Evolutionary conservation across 1,284 basidiomycete genomes (phyloP).

Genomic region (Melampsora abietis-canadensis): DNA sequence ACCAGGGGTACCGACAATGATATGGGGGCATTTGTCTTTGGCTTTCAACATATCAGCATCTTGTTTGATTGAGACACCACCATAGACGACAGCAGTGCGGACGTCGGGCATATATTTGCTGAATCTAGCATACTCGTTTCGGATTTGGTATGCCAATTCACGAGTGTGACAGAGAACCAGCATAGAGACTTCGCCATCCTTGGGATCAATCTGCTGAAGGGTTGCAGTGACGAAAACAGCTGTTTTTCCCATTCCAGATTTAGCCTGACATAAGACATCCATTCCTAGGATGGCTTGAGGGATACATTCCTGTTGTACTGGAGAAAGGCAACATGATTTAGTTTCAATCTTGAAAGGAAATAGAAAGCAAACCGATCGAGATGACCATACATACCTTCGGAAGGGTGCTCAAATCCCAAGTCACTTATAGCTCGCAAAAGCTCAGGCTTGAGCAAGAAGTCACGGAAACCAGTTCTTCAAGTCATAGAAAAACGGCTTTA

Average conservation of each 20-base stretch:
- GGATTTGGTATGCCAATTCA: conserved; percentile 99
- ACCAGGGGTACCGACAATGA: conserved; percentile 96
- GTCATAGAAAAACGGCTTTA: neutral
- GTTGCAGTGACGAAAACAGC: conserved; percentile 98
- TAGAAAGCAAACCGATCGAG: conserved; percentile 24
- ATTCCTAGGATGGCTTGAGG: conserved; percentile 98
- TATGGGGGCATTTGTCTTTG: conserved; percentile 97
- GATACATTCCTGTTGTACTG: conserved; percentile 99
- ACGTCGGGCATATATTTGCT: conserved; percentile 99
- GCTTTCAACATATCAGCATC: conserved; percentile 91
- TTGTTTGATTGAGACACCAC: conserved; percentile 89
- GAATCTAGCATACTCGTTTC: conserved; percentile 98
- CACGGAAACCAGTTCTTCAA: conserved; percentile 58
- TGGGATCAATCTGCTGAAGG: conserved; percentile 96
- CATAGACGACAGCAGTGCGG: conserved; percentile 95
- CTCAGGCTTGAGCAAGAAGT: conserved; percentile 96
- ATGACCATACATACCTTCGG: conserved; percentile 70
- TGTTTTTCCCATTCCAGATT: conserved; percentile 99
- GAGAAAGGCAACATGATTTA: neutral
- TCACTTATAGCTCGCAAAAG: conserved; percentile 96
- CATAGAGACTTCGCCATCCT: conserved; percentile 95
- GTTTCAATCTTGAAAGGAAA: neutral
- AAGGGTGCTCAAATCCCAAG: conserved; percentile 98
- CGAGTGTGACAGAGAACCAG: conserved; percentile 98
- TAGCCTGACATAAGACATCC: conserved; percentile 99